Evolutionary conservation across 2,329 filamentous ascomycete species (phyloP), one percentile per base, ranked within the genome.

Genomic region (Alternaria gansuensis): DNA sequence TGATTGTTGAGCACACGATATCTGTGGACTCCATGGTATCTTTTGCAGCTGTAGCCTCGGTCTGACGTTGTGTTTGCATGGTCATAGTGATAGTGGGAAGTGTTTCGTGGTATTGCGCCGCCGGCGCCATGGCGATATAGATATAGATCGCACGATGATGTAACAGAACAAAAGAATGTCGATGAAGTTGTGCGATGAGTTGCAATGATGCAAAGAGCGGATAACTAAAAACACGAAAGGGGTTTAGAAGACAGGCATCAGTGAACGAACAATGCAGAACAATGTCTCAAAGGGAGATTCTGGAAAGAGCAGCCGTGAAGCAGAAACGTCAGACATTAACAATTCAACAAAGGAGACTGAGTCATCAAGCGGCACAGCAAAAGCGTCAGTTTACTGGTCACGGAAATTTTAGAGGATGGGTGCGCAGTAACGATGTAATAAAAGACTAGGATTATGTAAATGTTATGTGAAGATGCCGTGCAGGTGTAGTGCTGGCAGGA

Each of bases 251-350:
- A 36, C 13, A 48, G 17, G 34, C 28, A 31, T 10, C 17, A 26
- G n/a, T 4, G 14, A 29, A 26, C n/a, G 48, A 50, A 50, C 48
- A 50, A 50, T 45, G 37, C 31, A 28, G 2, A 26, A 39, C 37
- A 49, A 39, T 51, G 24, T 55, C 14, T 39, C 31, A 56, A 51
- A 56, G 54, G 43, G 28, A 3, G 9, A 7, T 51, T 39, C 28
- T 40, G 34, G 39, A 51, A 37, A 10, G 13, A 31, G n/a, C n/a
- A 13, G n/a, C 2, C 26, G 55, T 57, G 49, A 57, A 57, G 49
- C 21, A 31, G 11, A 26, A 28, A 31, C 13, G 28, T 31, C 23
- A 49, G 34, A 40, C 29, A 57, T 34, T 4, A 36, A 34, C 21
- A 3, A 24, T 57, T 28, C 17, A 45, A 49, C 52, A 50, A 51